phyloP scores from a whole-genome alignment of 768 basidiomycete genomes.

The Boletales sp. region DNA sequence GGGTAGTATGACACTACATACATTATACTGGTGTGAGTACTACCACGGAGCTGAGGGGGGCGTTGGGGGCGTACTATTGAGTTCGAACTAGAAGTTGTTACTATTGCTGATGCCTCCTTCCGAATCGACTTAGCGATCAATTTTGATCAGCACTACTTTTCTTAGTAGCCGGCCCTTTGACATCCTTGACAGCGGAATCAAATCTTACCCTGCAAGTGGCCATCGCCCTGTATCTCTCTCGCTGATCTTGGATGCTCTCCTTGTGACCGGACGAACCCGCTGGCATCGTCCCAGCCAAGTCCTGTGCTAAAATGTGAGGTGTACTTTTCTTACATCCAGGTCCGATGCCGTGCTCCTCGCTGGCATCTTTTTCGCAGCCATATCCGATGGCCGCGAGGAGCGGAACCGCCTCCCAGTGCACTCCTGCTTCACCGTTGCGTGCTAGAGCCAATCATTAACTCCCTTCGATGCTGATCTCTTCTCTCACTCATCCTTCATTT shows the following conservation, averaged over 20 bases:
- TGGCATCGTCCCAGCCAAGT: slow-evolving; percentile 8
- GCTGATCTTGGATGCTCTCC: slow-evolving; percentile 25
- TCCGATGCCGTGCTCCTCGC: slow-evolving; percentile 6
- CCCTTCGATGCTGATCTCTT: slow-evolving; percentile 33
- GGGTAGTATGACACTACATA: neutral
- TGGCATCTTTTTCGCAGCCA: slow-evolving; percentile 12
- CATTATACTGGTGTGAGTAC: slow-evolving; percentile 1
- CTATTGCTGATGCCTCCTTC: neutral
- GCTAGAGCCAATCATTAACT: slow-evolving; percentile 32
- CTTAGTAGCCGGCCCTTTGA: slow-evolving; percentile 10
- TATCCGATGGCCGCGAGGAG: slow-evolving; percentile 17
- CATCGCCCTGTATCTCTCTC: slow-evolving; percentile 6
- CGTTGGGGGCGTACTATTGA: neutral
- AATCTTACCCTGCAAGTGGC: slow-evolving; percentile 15
- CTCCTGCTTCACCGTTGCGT: slow-evolving; percentile 26
- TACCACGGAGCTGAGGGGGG: slow-evolving; percentile 3
- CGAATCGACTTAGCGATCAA: slow-evolving; percentile 9
- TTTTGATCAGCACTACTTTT: slow-evolving; percentile 13
- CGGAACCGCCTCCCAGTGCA: slow-evolving; percentile 23
- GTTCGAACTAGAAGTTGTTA: neutral
- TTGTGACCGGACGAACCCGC: slow-evolving; percentile 14
- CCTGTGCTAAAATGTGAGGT: slow-evolving; percentile 22
- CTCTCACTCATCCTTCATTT: slow-evolving; percentile 33
- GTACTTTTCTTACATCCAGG: neutral
- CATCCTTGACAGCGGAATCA: slow-evolving; percentile 29